Evolutionary conservation across 306 rosid species (phyloP), one percentile per base, ranked within the genome.

Genomic region (Sophora flavescens): DNA sequence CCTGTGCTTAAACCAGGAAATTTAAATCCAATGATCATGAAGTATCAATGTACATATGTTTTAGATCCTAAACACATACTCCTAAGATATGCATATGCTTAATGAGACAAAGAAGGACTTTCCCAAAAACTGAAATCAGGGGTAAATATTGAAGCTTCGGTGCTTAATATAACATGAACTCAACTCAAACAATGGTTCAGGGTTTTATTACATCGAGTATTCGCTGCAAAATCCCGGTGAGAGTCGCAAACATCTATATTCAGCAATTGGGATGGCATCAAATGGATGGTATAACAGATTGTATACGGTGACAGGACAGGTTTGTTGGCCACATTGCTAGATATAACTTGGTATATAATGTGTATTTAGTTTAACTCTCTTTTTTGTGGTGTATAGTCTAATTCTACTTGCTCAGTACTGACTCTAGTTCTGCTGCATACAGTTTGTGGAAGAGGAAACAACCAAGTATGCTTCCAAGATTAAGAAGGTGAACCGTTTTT

Each of bases 221-320:
- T 68, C 89, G 14, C 88, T 94, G 51, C 93, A 87, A 83, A 87
- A 69, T 56, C 96, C 96, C 1, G 96, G 97, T 53, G 97, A 94
- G 78, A 76, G 87, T 86, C 80, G 87, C 63, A 94, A 80, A 74
- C 83, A 87, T 84, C 76, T 94, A 71, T 86, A 77, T 74, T 84
- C 98, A 18, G 95, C 96, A 41, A 88, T 94, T 72, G 98, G 97
- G 74, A 94, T 94, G 98, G 86, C 96, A 60, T 72, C 84, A 67
- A 92, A 87, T 70, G 98, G 98, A 68, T 92, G 96, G 96, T 87
- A 89, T 82, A 94, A 94, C 80, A 87, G 97, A 74, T 79, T 94
- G 33, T 94, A 94, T 45, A 94, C 96, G 3, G 89, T 92, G 28
- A 92, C 98, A 4, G 98, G 98, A 79, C 98, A 92, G 97, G 98